These are phyloP conservation scores for Fistulifera solaris DNA, from an alignment of 108 stramenopile genomes.

Conservation along the genomic window DNA sequence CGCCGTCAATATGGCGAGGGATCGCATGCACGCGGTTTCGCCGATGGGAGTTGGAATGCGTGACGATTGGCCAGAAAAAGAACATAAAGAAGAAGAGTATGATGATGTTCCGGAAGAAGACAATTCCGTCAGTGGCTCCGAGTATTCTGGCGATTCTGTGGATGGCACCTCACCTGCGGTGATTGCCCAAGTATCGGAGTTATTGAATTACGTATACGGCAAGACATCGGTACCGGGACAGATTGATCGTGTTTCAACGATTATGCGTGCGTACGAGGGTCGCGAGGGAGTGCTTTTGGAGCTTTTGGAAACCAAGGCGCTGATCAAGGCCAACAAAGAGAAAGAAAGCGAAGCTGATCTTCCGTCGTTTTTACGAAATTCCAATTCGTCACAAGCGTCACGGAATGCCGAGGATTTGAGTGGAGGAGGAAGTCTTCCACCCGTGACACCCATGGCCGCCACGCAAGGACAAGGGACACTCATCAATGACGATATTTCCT, in stretches of 20 bases:
- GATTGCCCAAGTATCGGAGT: constrained; percentile 86
- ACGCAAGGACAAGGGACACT: constrained; percentile 2
- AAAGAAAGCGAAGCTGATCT: constrained; percentile 53
- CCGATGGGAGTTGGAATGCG: neutral
- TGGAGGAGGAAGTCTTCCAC: constrained; percentile 16
- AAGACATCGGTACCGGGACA: constrained; percentile 86
- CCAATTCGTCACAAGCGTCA: constrained; percentile 30
- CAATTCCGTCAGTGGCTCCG: constrained; percentile 39
- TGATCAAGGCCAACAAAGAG: constrained; percentile 82
- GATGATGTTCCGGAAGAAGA: constrained; percentile 31
- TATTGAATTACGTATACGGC: constrained; percentile 83
- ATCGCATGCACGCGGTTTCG: constrained; percentile 17
- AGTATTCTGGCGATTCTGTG: constrained; percentile 49
- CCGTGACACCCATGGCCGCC: constrained; percentile 38
- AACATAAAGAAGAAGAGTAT: constrained; percentile 34
- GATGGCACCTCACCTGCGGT: constrained; percentile 85
- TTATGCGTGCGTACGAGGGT: constrained; percentile 87
- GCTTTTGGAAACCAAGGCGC: constrained; percentile 79
- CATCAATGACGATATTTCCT: constrained; percentile 48
- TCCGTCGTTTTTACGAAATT: constrained; percentile 51
- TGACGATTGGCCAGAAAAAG: constrained; percentile 40
- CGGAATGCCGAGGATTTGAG: constrained; percentile 16
- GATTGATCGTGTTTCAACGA: constrained; percentile 84
- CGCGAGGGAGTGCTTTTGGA: constrained; percentile 82
- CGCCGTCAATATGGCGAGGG: constrained; percentile 22